These are phyloP conservation scores for Monosporascus sp. DNA, from an alignment of 2,329 filamentous ascomycete species.

Conservation along the genomic window DNA sequence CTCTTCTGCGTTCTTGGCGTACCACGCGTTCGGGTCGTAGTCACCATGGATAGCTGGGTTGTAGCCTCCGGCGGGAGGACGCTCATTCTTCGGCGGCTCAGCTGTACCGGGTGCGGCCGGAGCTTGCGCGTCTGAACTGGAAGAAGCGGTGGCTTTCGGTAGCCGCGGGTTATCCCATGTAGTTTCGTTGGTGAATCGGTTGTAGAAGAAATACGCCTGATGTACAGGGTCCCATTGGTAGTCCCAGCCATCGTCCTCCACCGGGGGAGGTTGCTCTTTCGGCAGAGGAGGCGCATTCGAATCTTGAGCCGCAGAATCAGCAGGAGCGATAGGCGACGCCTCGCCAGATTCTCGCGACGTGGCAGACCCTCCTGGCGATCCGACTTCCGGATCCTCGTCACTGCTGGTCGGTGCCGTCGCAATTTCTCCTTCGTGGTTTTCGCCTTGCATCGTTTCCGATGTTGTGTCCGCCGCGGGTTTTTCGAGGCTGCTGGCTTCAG, in stretches of 20 bases:
- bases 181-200: slow-evolving; percentile 66
- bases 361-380: slow-evolving; percentile 7
- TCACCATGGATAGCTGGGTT: slow-evolving; percentile 94
- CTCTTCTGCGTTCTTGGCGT: slow-evolving; percentile 58
- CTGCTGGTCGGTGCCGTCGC: background rate
- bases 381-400: slow-evolving; percentile 1
- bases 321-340: slow-evolving; percentile 8
- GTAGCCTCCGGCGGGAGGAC: slow-evolving; percentile 65
- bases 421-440: background rate
- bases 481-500: too few relatives aligned
- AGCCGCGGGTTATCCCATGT: slow-evolving; percentile 88
- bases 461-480: too few relatives aligned
- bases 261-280: slow-evolving; percentile 19
- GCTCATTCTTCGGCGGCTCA: slow-evolving; percentile 29
- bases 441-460: background rate
- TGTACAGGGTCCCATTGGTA: slow-evolving; percentile 67
- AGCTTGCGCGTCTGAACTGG: slow-evolving; percentile 17
- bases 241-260: slow-evolving; percentile 74
- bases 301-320: slow-evolving; percentile 9
- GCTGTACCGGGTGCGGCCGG: slow-evolving; percentile 20
- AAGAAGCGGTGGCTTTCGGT: slow-evolving; percentile 34
- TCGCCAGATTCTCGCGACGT: slow-evolving; percentile 16
- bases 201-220: slow-evolving; percentile 78
- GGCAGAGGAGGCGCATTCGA: slow-evolving; percentile 29
- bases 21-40: slow-evolving; percentile 95